These are phyloP conservation scores for Leccinum boreale DNA, from an alignment of 768 basidiomycete genomes.

Conservation along the genomic window DNA sequence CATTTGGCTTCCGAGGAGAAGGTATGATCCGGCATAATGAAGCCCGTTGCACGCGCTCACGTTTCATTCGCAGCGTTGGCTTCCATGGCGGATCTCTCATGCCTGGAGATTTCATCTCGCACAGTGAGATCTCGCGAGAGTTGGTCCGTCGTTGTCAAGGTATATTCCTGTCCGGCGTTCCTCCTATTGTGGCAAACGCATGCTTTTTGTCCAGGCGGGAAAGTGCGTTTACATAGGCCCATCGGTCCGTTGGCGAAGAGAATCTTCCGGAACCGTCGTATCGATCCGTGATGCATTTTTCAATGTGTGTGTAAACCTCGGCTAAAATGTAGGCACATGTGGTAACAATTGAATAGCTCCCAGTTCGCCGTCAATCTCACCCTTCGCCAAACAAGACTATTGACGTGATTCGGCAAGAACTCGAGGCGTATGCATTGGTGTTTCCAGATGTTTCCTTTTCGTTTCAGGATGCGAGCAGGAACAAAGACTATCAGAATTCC, in stretches of 20 bases:
- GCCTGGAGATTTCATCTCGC: constrained; percentile 81
- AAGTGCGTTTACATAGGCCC: constrained; percentile 66
- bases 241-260: constrained; percentile 71
- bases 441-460: constrained; percentile 70
- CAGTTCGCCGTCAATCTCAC: constrained; percentile 75
- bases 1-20: constrained; percentile 94
- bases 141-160: constrained; percentile 81
- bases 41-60: constrained; percentile 7
- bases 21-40: constrained; percentile 42
- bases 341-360: constrained; percentile 49
- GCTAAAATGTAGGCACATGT: not conserved
- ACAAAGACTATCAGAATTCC: constrained; percentile 30
- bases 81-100: constrained; percentile 75
- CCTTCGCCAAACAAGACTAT: constrained; percentile 54
- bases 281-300: constrained; percentile 88
- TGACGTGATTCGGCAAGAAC: constrained; percentile 64
- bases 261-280: constrained; percentile 75
- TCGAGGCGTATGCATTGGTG: constrained; percentile 71
- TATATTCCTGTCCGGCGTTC: constrained; percentile 23
- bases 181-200: not conserved
- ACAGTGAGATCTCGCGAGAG: constrained; percentile 58
- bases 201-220: constrained; percentile 47
- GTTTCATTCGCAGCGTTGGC: constrained; percentile 59
- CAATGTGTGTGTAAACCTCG: constrained; percentile 51
- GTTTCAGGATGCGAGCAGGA: constrained; percentile 51